Percentiles rank a stretch among this genome's conserved stretches.
Conservation (phyloP, 164 flowering plant genomes). For the Euptelea pleiosperma region DNA sequence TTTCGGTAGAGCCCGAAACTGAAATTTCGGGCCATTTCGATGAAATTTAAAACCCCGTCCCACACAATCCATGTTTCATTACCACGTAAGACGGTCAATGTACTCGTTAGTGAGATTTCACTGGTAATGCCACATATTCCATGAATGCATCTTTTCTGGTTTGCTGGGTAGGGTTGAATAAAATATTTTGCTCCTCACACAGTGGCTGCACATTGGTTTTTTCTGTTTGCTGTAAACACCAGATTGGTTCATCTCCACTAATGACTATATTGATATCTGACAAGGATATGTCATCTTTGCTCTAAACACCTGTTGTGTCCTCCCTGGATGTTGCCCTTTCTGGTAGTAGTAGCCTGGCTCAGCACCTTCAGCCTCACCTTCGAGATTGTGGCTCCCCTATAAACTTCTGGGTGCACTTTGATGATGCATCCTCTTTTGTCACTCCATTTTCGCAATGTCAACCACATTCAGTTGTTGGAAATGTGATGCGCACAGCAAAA, state of each 20-base stretch:
- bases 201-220: not conserved
- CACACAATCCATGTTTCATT: no score
- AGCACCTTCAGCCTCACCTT: not conserved
- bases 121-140: conserved; percentile 11
- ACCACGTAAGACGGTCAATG: conserved; percentile 23
- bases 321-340: not conserved
- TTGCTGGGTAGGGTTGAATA: not conserved
- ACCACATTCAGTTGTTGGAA: not conserved
- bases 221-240: not conserved
- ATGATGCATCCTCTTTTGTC: not conserved
- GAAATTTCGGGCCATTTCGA: no score
- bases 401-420: not conserved
- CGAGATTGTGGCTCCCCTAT: not conserved
- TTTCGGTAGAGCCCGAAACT: no score
- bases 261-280: not conserved
- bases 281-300: not conserved
- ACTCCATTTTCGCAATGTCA: not conserved
- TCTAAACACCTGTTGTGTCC: not conserved
- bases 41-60: no score
- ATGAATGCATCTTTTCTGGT: conserved; percentile 7
- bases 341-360: no score
- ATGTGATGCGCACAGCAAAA: no score
- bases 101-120: conserved; percentile 26
- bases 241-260: not conserved
- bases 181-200: not conserved